Evolutionary conservation across 495 filamentous ascomycete genomes (phyloP).

Genomic region (Penicillium waksmanii): DNA sequence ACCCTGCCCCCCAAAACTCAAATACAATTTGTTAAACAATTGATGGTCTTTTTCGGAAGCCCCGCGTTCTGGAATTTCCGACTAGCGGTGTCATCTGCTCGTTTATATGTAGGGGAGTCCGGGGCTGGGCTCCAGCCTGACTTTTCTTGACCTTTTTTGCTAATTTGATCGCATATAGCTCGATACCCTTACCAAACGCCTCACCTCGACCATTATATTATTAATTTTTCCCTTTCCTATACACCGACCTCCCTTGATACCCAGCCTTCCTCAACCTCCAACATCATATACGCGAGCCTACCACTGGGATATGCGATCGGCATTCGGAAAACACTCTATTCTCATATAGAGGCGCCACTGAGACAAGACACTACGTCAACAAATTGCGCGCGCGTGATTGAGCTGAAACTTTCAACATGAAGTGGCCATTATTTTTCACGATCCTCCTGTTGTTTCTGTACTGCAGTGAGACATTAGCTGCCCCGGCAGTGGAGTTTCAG

Average conservation of each 20-base stretch:
- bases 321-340: constrained; percentile 2
- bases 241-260: not conserved
- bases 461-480: constrained; percentile 20
- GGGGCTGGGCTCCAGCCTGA: constrained; percentile 8
- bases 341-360: not conserved
- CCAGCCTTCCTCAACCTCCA: not conserved
- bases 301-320: constrained; percentile 6
- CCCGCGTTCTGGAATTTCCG: constrained; percentile 23
- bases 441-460: constrained; percentile 15
- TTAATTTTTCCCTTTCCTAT: constrained; percentile 1
- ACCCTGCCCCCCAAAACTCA: constrained; percentile 17
- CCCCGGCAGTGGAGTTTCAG: constrained; percentile 13
- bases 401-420: constrained; percentile 19
- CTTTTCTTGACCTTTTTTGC: constrained; percentile 5
- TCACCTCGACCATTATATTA: not conserved
- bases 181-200: constrained; percentile 11
- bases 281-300: constrained; percentile 2
- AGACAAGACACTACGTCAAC: not conserved
- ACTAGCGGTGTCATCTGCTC: constrained; percentile 15
- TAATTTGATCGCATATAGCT: constrained; percentile 12
- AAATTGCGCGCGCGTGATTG: not conserved
- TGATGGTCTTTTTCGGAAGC: not conserved
- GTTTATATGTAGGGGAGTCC: constrained; percentile 19
- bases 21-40: constrained; percentile 19
- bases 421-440: constrained; percentile 20